A percentile compares a stretch with the other conserved stretches of the same genome.
Evolutionary conservation across 257 asterid species (phyloP).

Genomic region (Datura wrightii): DNA sequence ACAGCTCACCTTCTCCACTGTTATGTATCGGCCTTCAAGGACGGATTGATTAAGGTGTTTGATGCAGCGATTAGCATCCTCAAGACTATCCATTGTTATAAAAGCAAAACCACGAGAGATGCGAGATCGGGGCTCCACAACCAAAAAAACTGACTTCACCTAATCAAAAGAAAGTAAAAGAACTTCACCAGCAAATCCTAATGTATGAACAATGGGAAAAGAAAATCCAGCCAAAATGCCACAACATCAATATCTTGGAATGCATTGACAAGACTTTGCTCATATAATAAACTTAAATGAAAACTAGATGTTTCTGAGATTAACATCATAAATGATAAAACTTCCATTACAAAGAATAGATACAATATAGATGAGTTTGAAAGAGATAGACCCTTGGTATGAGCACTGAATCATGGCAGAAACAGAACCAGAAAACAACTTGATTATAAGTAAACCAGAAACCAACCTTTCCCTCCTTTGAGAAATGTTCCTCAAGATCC

Average conservation of each 20-base stretch:
- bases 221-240: constrained; percentile 1
- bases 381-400: not conserved
- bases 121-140: constrained; percentile 92
- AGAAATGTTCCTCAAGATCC: constrained; percentile 96
- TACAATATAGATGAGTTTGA: not conserved
- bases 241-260: not conserved
- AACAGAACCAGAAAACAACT: not conserved
- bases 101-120: constrained; percentile 97
- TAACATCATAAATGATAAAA: constrained; percentile 9
- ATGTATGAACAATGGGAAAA: not conserved
- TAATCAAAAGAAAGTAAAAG: not conserved
- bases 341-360: not conserved
- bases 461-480: constrained; percentile 94
- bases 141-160: constrained; percentile 45
- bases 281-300: not conserved
- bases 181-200: not conserved
- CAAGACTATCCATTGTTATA: constrained; percentile 75
- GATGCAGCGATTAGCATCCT: constrained; percentile 89
- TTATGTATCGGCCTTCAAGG: constrained; percentile 86
- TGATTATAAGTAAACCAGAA: constrained; percentile 10
- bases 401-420: not conserved
- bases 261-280: constrained; percentile 23
- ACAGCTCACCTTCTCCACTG: constrained; percentile 60
- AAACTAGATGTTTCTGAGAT: not conserved
- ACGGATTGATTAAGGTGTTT: constrained; percentile 93